A percentile compares a stretch with the other conserved stretches of the same genome.
Conservation (phyloP, 1,284 basidiomycete species). For the Cryptococcus hybrid region DNA sequence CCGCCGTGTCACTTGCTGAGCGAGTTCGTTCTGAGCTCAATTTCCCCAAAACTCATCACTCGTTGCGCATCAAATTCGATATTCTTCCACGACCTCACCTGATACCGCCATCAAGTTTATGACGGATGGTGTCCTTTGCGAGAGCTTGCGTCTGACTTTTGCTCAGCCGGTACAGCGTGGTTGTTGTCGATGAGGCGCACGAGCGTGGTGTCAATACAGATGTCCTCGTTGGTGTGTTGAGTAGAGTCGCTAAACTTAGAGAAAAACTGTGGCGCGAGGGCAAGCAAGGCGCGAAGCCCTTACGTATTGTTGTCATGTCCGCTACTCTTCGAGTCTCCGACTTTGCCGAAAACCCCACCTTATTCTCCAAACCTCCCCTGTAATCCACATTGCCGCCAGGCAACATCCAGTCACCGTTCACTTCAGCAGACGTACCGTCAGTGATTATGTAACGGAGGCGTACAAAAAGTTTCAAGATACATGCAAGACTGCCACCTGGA, state of each 20-base stretch:
- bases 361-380: constrained; percentile 85
- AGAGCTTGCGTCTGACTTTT: constrained; percentile 91
- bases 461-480: constrained; percentile 81
- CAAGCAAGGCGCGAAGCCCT: constrained; percentile 61
- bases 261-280: constrained; percentile 81
- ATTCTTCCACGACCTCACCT: constrained; percentile 87
- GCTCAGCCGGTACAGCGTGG: constrained; percentile 84
- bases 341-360: constrained; percentile 79
- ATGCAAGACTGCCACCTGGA: constrained; percentile 66
- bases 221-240: constrained; percentile 92
- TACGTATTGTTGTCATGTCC: constrained; percentile 97
- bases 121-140: constrained; percentile 98
- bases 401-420: constrained; percentile 96
- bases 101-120: constrained; percentile 97
- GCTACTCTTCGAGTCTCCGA: constrained; percentile 93
- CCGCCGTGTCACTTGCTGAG: constrained; percentile 91
- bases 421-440: constrained; percentile 79
- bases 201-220: constrained; percentile 99
- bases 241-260: constrained; percentile 82
- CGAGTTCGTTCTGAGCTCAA: constrained; percentile 89
- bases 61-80: constrained; percentile 96
- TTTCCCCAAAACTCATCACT: constrained; percentile 62
- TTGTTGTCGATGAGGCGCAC: constrained; percentile 97
- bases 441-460: constrained; percentile 88
- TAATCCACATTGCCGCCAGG: constrained; percentile 84